Evolutionary conservation across 306 rosid species (phyloP).

Genomic region (Dalbergia cultrata): DNA sequence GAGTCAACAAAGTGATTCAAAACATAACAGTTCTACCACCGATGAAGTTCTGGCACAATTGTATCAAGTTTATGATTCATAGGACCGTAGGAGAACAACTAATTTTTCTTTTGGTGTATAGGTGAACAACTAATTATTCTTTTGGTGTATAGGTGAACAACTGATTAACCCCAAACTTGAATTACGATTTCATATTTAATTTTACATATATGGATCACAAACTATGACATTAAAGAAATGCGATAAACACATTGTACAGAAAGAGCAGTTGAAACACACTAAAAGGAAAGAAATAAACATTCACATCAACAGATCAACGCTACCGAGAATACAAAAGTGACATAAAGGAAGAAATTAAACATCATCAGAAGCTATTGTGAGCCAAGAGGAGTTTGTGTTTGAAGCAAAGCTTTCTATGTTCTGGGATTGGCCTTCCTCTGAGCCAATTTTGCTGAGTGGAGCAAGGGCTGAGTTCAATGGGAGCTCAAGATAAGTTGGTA

Average conservation of each 20-base stretch:
- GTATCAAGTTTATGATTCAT: not conserved
- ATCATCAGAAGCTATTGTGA: constrained; percentile 40
- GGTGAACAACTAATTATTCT: too few relatives aligned
- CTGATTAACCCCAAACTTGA: too few relatives aligned
- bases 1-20: constrained; percentile 18
- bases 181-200: too few relatives aligned
- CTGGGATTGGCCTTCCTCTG: not conserved
- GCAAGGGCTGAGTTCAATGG: not conserved
- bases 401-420: not conserved
- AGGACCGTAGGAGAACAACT: not conserved
- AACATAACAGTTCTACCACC: not conserved
- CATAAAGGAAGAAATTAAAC: constrained; percentile 36
- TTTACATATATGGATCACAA: too few relatives aligned
- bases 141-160: too few relatives aligned
- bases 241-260: too few relatives aligned
- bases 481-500: not conserved
- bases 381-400: constrained; percentile 28
- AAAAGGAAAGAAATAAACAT: not conserved
- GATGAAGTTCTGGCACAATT: not conserved
- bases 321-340: constrained; percentile 30
- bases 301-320: constrained; percentile 5
- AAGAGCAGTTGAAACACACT: too few relatives aligned
- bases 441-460: constrained; percentile 14
- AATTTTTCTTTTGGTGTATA: too few relatives aligned
- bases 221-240: too few relatives aligned